Evolutionary conservation across 345 rosid genomes (phyloP), one percentile per base, ranked within the genome.

Genomic region (Theobroma cacao): DNA sequence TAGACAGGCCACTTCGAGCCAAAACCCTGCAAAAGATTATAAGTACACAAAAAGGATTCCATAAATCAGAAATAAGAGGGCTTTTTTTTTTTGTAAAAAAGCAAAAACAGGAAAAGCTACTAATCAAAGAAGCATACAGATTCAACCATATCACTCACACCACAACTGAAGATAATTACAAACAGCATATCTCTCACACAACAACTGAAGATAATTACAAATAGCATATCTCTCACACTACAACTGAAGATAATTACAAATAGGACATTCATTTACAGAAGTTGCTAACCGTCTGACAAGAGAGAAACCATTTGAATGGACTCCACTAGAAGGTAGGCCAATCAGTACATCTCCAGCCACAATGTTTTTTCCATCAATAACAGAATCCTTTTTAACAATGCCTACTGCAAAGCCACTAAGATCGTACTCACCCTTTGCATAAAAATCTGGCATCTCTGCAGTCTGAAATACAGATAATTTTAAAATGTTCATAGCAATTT

Each of bases 391-490:
- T 78, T 90, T 90, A 36, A 96, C 98, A 41, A 86, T 84, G 67
- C 99, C 99, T 50, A 96, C 97, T 0, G 97, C 99, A 87, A 90
- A 94, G 38, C 99, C 98, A 62, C 98, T 94, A 18, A 92, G 94
- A 74, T 96, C 99, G 30, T 94, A 96, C 74, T 96, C 98, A 0
- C 98, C 95, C 13, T 89, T 86, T 26, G 89, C 88, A 72, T 96
- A 96, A 86, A 96, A 94, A 75, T 84, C 92, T 0, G 98, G 98
- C 99, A 94, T 96, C 91, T 96, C 97, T 79, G 97, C 98, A 74
- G 98, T 92, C 98, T 96, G 78, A 67, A 82, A 81, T 52, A 33
- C 71, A 63, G n/a, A n/a, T n/a, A n/a, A n/a, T n/a, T n/a, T 69
- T 47, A 28, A 61, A 61, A 48, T 43, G 13, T 22, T 24, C 28